These are phyloP conservation scores for Colletotrichum musicola DNA, from an alignment of 2,329 filamentous ascomycete species.

Conservation along the genomic window DNA sequence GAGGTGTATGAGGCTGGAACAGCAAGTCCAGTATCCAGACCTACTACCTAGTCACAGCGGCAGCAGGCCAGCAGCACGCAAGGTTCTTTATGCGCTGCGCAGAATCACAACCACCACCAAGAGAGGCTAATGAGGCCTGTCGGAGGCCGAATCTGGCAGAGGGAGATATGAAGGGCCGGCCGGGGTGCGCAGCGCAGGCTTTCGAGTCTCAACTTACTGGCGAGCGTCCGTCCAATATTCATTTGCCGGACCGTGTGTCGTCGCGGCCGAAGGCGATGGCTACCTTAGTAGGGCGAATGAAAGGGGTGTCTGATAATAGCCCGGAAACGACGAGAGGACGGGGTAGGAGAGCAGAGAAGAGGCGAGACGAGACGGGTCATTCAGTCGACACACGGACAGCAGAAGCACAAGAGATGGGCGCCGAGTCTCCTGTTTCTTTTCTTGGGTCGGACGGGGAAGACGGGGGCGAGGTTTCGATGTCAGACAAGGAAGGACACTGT, in stretches of 20 bases:
- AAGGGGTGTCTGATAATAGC: constrained; percentile 14
- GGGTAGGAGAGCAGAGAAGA: neutral
- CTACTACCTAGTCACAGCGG: neutral
- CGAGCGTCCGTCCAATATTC: constrained; percentile 2
- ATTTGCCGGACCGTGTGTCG: constrained; percentile 21
- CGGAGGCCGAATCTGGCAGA: constrained; percentile 28
- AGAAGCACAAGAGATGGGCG: constrained; percentile 22
- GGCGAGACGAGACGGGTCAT: constrained; percentile 7
- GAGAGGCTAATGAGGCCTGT: constrained; percentile 20
- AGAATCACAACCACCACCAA: neutral
- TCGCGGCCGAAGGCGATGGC: neutral
- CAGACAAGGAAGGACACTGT: constrained; percentile 6
- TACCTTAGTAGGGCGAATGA: constrained; percentile 6
- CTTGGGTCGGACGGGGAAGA: constrained; percentile 21
- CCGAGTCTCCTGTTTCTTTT: constrained; percentile 28
- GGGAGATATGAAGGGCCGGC: constrained; percentile 25
- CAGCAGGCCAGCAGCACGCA: neutral
- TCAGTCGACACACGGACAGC: constrained; percentile 27
- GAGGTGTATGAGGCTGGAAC: too few relatives aligned
- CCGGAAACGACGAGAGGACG: neutral
- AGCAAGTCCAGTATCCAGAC: too few relatives aligned
- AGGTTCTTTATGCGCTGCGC: too few relatives aligned
- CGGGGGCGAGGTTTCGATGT: constrained; percentile 14
- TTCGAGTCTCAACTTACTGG: constrained; percentile 6
- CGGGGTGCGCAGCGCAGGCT: constrained; percentile 11